These are phyloP conservation scores for Talaromyces sp. DNA, from an alignment of 2,329 filamentous ascomycete species.

Conservation along the genomic window DNA sequence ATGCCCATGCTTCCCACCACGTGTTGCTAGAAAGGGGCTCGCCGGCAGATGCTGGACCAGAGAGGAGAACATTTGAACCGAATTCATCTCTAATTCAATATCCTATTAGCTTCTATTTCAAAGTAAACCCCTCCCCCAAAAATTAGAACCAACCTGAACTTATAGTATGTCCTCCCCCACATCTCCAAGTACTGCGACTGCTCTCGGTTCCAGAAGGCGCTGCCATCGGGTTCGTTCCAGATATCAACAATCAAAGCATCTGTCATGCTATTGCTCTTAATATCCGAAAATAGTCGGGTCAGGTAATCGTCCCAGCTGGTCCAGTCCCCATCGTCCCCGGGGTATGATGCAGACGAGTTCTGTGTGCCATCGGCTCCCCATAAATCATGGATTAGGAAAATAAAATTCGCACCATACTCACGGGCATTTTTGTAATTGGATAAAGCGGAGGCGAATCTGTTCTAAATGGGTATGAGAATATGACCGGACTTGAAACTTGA, in stretches of 20 bases:
- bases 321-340: slow-evolving; percentile 51
- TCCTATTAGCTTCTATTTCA: slow-evolving; percentile 23
- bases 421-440: slow-evolving; percentile 44
- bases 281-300: slow-evolving; percentile 16
- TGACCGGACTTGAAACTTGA: background rate
- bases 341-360: slow-evolving; percentile 33
- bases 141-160: slow-evolving; percentile 5
- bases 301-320: slow-evolving; percentile 20
- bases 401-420: slow-evolving; percentile 41
- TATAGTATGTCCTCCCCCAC: slow-evolving; percentile 9
- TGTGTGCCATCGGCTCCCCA: slow-evolving; percentile 48
- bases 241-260: slow-evolving; percentile 44
- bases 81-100: slow-evolving; percentile 8
- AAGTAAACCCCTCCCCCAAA: background rate
- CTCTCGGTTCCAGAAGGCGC: slow-evolving; percentile 33
- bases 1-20: slow-evolving; percentile 35
- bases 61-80: slow-evolving; percentile 21
- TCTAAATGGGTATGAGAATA: background rate
- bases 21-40: slow-evolving; percentile 27
- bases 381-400: slow-evolving; percentile 44
- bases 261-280: slow-evolving; percentile 22
- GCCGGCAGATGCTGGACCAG: slow-evolving; percentile 36
- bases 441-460: slow-evolving; percentile 30
- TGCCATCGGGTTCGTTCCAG: slow-evolving; percentile 51
- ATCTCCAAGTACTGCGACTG: slow-evolving; percentile 32